Percentiles rank a stretch among this genome's conserved stretches.
phyloP scores from a whole-genome alignment of 805 yeast species.

The Metschnikowia vanudenii region DNA sequence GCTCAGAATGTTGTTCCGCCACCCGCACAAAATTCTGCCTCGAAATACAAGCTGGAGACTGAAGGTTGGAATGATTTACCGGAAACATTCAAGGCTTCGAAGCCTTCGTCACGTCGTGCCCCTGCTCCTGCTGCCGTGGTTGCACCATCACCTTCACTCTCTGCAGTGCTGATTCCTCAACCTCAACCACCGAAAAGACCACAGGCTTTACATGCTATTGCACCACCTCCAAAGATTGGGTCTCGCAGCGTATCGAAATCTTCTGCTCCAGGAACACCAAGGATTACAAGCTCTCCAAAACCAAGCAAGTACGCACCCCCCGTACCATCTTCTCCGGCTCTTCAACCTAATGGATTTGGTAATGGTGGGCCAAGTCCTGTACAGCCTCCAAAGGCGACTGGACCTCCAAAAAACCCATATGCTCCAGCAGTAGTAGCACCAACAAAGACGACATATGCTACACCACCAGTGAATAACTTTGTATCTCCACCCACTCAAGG shows the following conservation, averaged over 20 bases:
- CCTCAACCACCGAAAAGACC: slow-evolving; percentile 11
- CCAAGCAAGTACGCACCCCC: slow-evolving; percentile 22
- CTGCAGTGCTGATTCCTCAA: slow-evolving; percentile 6
- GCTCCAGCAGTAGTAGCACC: slow-evolving; percentile 22
- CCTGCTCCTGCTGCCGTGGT: slow-evolving; percentile 42
- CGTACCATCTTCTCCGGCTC: slow-evolving; percentile 24
- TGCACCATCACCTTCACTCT: slow-evolving; percentile 7
- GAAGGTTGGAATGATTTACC: slow-evolving; percentile 79
- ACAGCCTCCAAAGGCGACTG: slow-evolving; percentile 8
- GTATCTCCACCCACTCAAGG: slow-evolving; percentile 16
- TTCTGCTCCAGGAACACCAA: slow-evolving; percentile 11
- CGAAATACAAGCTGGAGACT: slow-evolving; percentile 41
- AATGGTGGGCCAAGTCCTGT: slow-evolving; percentile 24
- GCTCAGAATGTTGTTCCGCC: slow-evolving; percentile 13
- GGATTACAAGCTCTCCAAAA: slow-evolving; percentile 8
- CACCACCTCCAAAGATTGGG: slow-evolving; percentile 17
- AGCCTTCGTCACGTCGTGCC: slow-evolving; percentile 38
- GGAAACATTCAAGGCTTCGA: slow-evolving; percentile 40
- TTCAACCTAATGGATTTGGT: slow-evolving; percentile 30
- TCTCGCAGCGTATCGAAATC: slow-evolving; percentile 9
- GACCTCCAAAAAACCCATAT: slow-evolving; percentile 27
- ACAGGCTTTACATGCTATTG: slow-evolving; percentile 13
- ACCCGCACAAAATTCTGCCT: slow-evolving; percentile 11
- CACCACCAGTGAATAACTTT: slow-evolving; percentile 26
- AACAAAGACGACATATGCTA: slow-evolving; percentile 33